phyloP scores from a whole-genome alignment of 306 rosid genomes.

The Quercus rubra region DNA sequence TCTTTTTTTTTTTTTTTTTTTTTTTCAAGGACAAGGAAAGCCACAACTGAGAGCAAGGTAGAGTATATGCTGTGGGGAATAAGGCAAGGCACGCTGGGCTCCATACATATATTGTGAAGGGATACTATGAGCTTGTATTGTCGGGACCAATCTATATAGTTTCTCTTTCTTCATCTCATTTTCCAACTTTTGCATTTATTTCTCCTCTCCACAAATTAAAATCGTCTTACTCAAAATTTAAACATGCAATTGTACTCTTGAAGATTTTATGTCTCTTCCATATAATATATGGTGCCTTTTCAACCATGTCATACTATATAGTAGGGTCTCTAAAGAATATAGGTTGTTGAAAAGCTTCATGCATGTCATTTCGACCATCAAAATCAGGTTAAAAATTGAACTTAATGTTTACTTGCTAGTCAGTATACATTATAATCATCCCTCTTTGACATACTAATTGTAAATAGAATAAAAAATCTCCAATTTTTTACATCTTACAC shows the following conservation, averaged over 20 bases:
- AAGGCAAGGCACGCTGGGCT: conserved; percentile 2
- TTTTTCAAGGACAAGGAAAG: background rate
- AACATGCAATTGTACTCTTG: background rate
- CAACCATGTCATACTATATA: too few relatives aligned
- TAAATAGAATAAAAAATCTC: too few relatives aligned
- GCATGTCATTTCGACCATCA: too few relatives aligned
- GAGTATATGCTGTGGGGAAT: conserved; percentile 7
- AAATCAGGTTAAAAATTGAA: too few relatives aligned
- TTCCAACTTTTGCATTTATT: background rate
- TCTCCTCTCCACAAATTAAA: background rate
- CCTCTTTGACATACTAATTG: background rate
- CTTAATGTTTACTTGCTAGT: background rate
- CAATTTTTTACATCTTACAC: too few relatives aligned
- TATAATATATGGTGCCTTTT: too few relatives aligned
- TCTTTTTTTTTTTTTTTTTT: background rate
- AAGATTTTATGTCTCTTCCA: background rate
- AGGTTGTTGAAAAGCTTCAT: too few relatives aligned
- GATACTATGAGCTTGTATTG: conserved; percentile 24
- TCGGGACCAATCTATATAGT: background rate
- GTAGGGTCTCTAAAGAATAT: too few relatives aligned
- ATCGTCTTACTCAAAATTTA: background rate
- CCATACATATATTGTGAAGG: background rate
- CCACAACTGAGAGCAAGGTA: background rate
- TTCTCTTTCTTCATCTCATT: conserved; percentile 5
- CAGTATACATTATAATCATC: background rate